Conservation (phyloP, 768 basidiomycete genomes). For the Clathrus columnatus region DNA sequence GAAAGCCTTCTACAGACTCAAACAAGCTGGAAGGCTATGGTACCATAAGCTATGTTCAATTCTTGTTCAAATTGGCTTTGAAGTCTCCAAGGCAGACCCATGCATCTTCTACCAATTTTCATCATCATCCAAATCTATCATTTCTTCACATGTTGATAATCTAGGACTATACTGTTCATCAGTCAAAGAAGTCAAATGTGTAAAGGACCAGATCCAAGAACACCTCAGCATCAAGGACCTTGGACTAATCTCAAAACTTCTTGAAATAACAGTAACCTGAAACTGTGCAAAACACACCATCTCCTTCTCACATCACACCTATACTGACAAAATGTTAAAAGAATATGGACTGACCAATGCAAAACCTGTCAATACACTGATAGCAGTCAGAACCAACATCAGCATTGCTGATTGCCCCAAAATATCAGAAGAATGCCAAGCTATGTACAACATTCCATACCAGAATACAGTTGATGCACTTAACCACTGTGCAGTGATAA, state of each 20-base stretch:
- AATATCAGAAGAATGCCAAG: not conserved
- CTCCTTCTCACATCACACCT: not conserved
- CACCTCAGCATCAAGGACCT: constrained; percentile 4
- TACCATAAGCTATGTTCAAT: constrained; percentile 25
- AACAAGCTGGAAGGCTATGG: constrained; percentile 27
- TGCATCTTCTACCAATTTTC: constrained; percentile 25
- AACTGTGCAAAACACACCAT: not conserved
- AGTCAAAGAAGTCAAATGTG: constrained; percentile 8
- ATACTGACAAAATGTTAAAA: constrained; percentile 10
- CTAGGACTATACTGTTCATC: constrained; percentile 14
- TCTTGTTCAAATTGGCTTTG: constrained; percentile 26
- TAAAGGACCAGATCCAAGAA: constrained; percentile 22
- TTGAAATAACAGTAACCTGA: constrained; percentile 1
- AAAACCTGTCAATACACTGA: constrained; percentile 13
- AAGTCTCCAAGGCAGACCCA: constrained; percentile 19
- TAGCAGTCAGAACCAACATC: constrained; percentile 17
- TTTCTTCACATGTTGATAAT: constrained; percentile 32
- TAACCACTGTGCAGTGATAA: constrained; percentile 16
- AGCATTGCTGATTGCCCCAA: not conserved
- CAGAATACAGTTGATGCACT: constrained; percentile 15
- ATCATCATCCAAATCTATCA: constrained; percentile 13
- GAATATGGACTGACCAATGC: constrained; percentile 13
- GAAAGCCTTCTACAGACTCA: constrained; percentile 29
- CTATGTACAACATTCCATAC: constrained; percentile 1
- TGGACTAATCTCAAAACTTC: not conserved